phyloP scores from a whole-genome alignment of 345 rosid species.

The Jatropha curcas region DNA sequence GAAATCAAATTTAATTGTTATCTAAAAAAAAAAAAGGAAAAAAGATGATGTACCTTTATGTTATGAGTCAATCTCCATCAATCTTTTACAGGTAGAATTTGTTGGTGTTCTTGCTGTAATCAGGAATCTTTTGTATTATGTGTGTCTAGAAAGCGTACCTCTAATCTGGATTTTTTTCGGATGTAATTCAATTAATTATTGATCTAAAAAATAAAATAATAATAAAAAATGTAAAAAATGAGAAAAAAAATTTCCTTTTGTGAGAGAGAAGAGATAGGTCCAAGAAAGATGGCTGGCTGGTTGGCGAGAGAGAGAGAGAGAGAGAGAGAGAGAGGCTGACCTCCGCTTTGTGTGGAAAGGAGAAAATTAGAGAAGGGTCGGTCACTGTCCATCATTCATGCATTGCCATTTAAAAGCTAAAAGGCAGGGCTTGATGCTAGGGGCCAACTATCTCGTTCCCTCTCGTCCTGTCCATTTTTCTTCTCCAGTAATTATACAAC shows the following conservation, averaged over 20 bases:
- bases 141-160: background rate
- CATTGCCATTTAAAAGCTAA: conserved; percentile 5
- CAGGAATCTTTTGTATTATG: background rate
- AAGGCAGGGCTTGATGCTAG: background rate
- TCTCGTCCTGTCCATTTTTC: no score
- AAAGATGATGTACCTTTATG: background rate
- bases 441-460: no score
- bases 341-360: conserved; percentile 3
- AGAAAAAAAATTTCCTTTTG: background rate
- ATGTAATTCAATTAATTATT: background rate
- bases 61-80: background rate
- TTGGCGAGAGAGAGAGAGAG: background rate
- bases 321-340: background rate
- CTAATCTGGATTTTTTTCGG: background rate
- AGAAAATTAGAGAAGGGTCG: background rate
- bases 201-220: no score
- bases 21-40: background rate
- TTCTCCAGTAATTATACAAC: no score
- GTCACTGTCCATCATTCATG: conserved; percentile 9
- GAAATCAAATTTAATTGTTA: no score
- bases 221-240: background rate
- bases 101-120: background rate
- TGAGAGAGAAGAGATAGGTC: background rate
- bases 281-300: background rate
- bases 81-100: conserved; percentile 8